Evolutionary conservation across 2,329 filamentous ascomycete genomes (phyloP).

Genomic region (Colletotrichum gloeosporioides): DNA sequence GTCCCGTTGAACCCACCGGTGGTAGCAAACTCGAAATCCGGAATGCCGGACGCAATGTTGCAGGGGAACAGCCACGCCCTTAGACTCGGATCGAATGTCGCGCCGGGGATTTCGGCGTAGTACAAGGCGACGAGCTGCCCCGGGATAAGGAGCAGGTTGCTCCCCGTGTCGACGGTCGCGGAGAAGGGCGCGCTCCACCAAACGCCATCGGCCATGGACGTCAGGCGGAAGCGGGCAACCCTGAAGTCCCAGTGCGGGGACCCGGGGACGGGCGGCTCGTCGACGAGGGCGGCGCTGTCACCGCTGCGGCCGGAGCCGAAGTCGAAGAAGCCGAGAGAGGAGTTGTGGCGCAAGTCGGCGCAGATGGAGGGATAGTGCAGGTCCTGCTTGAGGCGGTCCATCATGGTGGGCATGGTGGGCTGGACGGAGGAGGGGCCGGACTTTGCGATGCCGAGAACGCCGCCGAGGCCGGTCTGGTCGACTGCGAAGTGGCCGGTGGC

Average conservation of each 20-base stretch:
- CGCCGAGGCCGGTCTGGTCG: slow-evolving; percentile 45
- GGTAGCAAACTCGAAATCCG: slow-evolving; percentile 61
- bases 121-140: slow-evolving; percentile 62
- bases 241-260: slow-evolving; percentile 54
- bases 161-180: slow-evolving; percentile 73
- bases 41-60: slow-evolving; percentile 55
- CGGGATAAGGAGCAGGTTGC: slow-evolving; percentile 68
- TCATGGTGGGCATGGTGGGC: slow-evolving; percentile 47
- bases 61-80: slow-evolving; percentile 66
- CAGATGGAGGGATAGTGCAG: slow-evolving; percentile 51
- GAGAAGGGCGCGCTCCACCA: slow-evolving; percentile 42
- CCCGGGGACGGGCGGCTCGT: slow-evolving; percentile 4
- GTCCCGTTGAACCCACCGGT: slow-evolving; percentile 53
- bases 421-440: slow-evolving; percentile 47
- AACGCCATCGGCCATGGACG: slow-evolving; percentile 29
- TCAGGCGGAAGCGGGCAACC: slow-evolving; percentile 46
- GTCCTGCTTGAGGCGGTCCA: slow-evolving; percentile 47
- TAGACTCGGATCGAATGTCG: slow-evolving; percentile 49
- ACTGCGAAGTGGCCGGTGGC: slow-evolving; percentile 49
- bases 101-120: slow-evolving; percentile 59
- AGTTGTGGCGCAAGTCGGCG: slow-evolving; percentile 44
- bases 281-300: slow-evolving; percentile 24
- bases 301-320: slow-evolving; percentile 46
- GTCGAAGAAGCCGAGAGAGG: slow-evolving; percentile 38
- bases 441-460: slow-evolving; percentile 59